Percentiles rank a stretch among this genome's conserved stretches.
Evolutionary conservation across 352 stramenopile genomes (phyloP).

Genomic region (Pythium oligandrum): DNA sequence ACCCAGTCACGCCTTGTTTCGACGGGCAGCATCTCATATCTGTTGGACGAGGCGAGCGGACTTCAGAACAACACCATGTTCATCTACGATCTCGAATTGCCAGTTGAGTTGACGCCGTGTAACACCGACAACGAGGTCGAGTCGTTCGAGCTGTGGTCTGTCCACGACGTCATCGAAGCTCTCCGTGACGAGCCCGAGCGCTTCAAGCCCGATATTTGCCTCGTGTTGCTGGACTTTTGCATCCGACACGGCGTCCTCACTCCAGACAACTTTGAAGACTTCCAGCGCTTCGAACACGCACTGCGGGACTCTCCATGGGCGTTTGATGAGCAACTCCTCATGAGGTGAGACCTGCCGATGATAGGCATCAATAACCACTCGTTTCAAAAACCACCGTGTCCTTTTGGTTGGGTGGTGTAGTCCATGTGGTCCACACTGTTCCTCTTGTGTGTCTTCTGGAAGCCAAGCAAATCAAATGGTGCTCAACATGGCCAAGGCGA

Average conservation of each 20-base stretch:
- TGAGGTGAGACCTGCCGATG: neutral
- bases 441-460: neutral
- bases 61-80: slow-evolving; percentile 71
- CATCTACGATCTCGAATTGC: slow-evolving; percentile 59
- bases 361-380: slow-evolving; percentile 11
- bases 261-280: slow-evolving; percentile 40
- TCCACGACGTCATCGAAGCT: slow-evolving; percentile 28
- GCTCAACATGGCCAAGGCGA: neutral
- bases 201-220: slow-evolving; percentile 72
- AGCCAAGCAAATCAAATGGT: slow-evolving; percentile 4
- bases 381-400: slow-evolving; percentile 1
- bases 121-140: slow-evolving; percentile 65
- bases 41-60: slow-evolving; percentile 47
- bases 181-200: slow-evolving; percentile 40
- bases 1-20: slow-evolving; percentile 26
- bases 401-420: slow-evolving; percentile 12
- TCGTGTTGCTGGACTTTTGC: slow-evolving; percentile 63
- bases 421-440: slow-evolving; percentile 7
- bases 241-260: slow-evolving; percentile 60
- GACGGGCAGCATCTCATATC: slow-evolving; percentile 49
- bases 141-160: slow-evolving; percentile 45
- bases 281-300: slow-evolving; percentile 4
- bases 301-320: slow-evolving; percentile 3
- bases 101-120: slow-evolving; percentile 22
- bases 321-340: slow-evolving; percentile 10